Evolutionary conservation across 2,329 filamentous ascomycete species (phyloP), one percentile per base, ranked within the genome.

Genomic region (Falciphora oryzae): DNA sequence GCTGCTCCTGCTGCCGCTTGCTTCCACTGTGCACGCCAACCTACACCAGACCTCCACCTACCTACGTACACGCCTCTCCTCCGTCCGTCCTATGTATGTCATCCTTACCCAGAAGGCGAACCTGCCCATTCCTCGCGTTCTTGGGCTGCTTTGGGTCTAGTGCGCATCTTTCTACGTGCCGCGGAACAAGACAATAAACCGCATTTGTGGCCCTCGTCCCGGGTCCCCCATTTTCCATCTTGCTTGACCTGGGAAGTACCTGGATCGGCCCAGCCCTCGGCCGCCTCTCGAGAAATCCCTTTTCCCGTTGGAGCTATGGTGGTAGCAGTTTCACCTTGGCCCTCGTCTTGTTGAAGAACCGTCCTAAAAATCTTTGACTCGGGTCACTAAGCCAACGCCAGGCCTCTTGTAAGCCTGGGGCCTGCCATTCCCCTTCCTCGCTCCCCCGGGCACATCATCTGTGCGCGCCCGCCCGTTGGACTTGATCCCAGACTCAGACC

Each of bases 101-200:
- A 76, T 73, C 73, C 74, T 71, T 72, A 73, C 61, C 61, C 27
- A 56, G 18, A 62, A 28, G 31, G 38, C 50, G 16, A n/a, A n/a
- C 25, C 14, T 57, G 27, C 16, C 71, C 71, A 72, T 74, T 73
- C 71, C 68, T 77, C 74, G 73, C 75, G 73, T 75, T 70, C 71
- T 70, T 70, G 71, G 70, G 69, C 75, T 73, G 69, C 70, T 76
- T 78, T 70, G 68, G 74, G 75, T 71, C 73, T 78, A 78, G 76
- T 71, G 67, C 68, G 67, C 53, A 63, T 50, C 28, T 32, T 28
- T 32, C 44, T 16, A 27, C 38, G 27, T 53, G 31, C 59, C 25
- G 57, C 57, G n/a, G 58, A 25, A 44, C 44, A 57, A 22, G 27
- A 13, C 8, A 44, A 53, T 62, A 62, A 62, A 27, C 32, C 44